Conservation (phyloP, 106 monocot genomes). For the Platanthera guangdongensis region DNA sequence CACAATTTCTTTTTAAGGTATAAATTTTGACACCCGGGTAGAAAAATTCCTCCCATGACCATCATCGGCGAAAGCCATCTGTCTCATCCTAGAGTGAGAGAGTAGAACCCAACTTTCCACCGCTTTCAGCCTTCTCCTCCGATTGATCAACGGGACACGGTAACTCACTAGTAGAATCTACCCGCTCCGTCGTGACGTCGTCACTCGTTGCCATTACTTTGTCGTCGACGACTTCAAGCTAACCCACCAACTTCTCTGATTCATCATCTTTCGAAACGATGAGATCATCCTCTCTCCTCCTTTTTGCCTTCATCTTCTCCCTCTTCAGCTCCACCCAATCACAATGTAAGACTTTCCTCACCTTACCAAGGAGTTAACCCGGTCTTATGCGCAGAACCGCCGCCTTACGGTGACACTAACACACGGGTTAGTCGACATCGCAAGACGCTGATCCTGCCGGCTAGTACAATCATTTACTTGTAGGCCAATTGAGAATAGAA, state of each 20-base stretch:
- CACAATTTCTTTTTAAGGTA: no score
- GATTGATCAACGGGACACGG: neutral
- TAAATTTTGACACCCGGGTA: no score
- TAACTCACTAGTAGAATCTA: no score
- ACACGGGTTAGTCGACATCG: no score
- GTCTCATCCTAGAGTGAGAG: neutral
- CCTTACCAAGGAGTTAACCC: no score
- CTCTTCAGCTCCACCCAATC: neutral
- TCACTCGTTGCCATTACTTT: neutral
- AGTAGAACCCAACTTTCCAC: neutral
- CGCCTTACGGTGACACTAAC: no score
- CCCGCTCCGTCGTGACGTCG: neutral
- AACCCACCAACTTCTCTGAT: neutral
- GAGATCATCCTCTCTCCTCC: neutral
- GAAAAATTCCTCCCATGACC: no score
- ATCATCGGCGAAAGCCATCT: neutral
- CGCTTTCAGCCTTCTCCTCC: neutral
- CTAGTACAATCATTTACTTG: no score
- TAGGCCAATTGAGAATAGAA: no score
- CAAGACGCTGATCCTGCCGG: no score
- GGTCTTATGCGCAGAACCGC: no score
- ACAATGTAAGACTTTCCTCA: no score
- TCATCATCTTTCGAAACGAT: neutral
- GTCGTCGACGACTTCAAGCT: neutral
- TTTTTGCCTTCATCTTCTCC: constrained; percentile 4